These are phyloP conservation scores for Populus trichocarpa DNA, from an alignment of 441 rosid genomes.

Conservation along the genomic window DNA sequence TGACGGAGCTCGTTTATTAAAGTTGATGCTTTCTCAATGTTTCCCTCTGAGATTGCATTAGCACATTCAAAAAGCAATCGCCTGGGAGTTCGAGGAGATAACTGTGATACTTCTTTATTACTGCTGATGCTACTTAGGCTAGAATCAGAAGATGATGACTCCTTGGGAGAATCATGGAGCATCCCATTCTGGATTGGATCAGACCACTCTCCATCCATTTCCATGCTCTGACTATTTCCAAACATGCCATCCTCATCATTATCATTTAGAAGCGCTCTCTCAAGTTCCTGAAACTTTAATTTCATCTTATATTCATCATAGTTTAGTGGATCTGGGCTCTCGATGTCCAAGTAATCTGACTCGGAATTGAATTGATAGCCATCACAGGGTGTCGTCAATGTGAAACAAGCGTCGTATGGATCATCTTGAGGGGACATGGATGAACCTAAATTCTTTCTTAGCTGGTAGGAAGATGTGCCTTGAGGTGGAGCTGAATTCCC, in stretches of 20 bases:
- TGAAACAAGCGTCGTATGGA: constrained; percentile 30
- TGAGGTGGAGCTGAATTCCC: constrained; percentile 44
- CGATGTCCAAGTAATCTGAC: constrained; percentile 39
- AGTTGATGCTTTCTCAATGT: constrained; percentile 53
- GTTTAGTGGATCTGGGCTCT: constrained; percentile 47
- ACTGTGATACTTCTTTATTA: constrained; percentile 54
- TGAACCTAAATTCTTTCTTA: constrained; percentile 45
- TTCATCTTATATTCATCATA: constrained; percentile 56
- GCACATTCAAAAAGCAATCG: constrained; percentile 81
- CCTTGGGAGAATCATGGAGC: constrained; percentile 79
- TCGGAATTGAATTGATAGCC: constrained; percentile 35
- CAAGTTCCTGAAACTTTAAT: constrained; percentile 82
- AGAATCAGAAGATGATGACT: constrained; percentile 75
- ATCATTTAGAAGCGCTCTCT: constrained; percentile 76
- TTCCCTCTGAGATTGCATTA: constrained; percentile 59
- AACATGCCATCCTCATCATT: constrained; percentile 51
- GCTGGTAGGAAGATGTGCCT: constrained; percentile 40
- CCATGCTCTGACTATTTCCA: constrained; percentile 57
- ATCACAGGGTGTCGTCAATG: constrained; percentile 24
- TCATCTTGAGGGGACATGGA: constrained; percentile 33
- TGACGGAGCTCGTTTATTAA: constrained; percentile 72
- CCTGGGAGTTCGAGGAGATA: constrained; percentile 53
- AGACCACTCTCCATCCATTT: constrained; percentile 80
- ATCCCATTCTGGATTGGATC: constrained; percentile 38
- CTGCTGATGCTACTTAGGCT: constrained; percentile 56